phyloP scores from a whole-genome alignment of 2,329 filamentous ascomycete genomes.

The Xylaria sp. region DNA sequence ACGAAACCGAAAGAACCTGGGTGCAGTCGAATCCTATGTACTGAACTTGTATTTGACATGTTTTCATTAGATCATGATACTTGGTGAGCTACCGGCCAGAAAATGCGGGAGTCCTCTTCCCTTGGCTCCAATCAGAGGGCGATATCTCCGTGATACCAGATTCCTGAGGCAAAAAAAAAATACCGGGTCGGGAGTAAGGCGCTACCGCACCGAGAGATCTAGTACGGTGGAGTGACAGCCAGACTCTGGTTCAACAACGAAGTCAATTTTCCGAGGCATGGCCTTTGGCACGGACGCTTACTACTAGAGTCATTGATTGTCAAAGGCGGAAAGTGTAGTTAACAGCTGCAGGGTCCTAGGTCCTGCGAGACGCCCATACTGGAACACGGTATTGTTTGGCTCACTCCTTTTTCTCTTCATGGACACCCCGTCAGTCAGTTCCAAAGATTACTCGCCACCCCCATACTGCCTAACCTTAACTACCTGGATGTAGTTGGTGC shows the following conservation, averaged over 20 bases:
- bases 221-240: constrained; percentile 3
- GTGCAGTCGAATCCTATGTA: constrained; percentile 22
- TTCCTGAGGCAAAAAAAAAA: constrained; percentile 24
- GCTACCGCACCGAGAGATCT: constrained; percentile 31
- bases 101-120: constrained; percentile 21
- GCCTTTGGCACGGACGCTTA: background rate
- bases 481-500: constrained; percentile 13
- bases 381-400: constrained; percentile 15
- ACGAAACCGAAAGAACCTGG: constrained; percentile 11
- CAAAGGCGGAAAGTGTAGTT: constrained; percentile 22
- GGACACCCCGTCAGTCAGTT: constrained; percentile 29
- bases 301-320: constrained; percentile 34
- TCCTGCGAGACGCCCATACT: background rate
- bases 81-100: constrained; percentile 16
- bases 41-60: constrained; percentile 19
- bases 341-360: constrained; percentile 2
- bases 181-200: constrained; percentile 32
- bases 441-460: constrained; percentile 7
- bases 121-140: constrained; percentile 17
- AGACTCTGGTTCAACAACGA: constrained; percentile 19
- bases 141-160: constrained; percentile 32
- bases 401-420: constrained; percentile 21
- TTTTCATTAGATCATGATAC: constrained; percentile 20
- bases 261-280: background rate
- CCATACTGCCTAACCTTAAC: constrained; percentile 14